Conservation (phyloP, 2,329 filamentous ascomycete genomes). For the Lasiodiplodia theobromae region DNA sequence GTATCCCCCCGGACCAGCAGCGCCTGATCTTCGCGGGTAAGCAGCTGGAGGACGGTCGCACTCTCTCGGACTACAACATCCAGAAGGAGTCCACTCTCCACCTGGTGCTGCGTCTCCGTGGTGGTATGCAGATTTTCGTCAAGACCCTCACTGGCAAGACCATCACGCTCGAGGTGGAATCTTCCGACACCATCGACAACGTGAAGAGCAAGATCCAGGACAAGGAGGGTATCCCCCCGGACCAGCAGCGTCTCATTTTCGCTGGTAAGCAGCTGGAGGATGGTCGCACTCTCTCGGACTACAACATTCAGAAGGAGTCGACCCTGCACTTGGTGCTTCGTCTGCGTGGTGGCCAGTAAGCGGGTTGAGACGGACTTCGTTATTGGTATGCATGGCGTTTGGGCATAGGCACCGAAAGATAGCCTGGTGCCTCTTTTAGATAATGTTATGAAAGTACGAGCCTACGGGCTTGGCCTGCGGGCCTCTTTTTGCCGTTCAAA, state of each 20-base stretch:
- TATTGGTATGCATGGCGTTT: conserved; percentile 24
- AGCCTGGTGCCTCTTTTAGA: conserved; percentile 21
- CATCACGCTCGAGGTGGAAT: conserved; percentile 90
- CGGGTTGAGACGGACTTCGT: background rate
- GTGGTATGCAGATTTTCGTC: conserved; percentile 71
- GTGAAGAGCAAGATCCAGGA: conserved; percentile 90
- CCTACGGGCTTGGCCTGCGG: conserved; percentile 24
- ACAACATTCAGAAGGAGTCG: conserved; percentile 88
- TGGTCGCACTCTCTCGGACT: conserved; percentile 87
- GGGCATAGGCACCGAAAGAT: conserved; percentile 8
- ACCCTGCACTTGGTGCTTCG: conserved; percentile 76
- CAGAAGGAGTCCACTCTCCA: conserved; percentile 91
- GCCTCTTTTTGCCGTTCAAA: conserved; percentile 16
- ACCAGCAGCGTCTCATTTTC: conserved; percentile 93
- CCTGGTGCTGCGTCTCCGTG: conserved; percentile 84
- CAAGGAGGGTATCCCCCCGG: conserved; percentile 86
- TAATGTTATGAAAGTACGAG: conserved; percentile 20
- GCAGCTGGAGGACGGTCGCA: conserved; percentile 94
- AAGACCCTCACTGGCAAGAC: conserved; percentile 80
- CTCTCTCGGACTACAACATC: conserved; percentile 91
- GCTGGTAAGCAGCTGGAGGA: conserved; percentile 94
- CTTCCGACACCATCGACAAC: conserved; percentile 90
- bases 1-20: conserved; percentile 95
- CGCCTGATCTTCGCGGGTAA: conserved; percentile 96
- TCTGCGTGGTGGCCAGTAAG: conserved; percentile 58